Evolutionary conservation across 2,329 filamentous ascomycete genomes (phyloP).

Genomic region (Venturia aucupariae): DNA sequence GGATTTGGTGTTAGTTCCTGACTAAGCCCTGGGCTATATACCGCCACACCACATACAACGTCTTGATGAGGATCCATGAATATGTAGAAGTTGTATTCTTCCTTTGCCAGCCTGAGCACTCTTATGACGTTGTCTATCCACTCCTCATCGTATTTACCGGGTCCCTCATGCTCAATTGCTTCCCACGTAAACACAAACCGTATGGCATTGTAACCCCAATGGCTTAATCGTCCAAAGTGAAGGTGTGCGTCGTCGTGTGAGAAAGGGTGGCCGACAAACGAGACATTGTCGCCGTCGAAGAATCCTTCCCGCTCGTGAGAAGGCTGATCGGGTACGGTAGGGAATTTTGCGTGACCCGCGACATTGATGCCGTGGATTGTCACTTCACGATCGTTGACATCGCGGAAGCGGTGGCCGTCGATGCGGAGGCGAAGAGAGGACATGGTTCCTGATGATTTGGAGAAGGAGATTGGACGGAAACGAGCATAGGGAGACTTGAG

Average conservation of each 20-base stretch:
- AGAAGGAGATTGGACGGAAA: background rate
- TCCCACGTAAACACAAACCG: constrained; percentile 98
- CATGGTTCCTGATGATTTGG: constrained; percentile 41
- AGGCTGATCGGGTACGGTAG: constrained; percentile 68
- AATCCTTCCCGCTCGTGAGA: constrained; percentile 72
- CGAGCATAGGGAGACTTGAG: background rate
- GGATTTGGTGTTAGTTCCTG: constrained; percentile 6
- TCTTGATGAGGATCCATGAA: constrained; percentile 99
- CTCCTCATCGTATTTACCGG: constrained; percentile 85
- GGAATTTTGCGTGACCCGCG: constrained; percentile 82
- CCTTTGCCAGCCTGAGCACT: constrained; percentile 69
- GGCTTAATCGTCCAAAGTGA: constrained; percentile 78
- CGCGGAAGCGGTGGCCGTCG: constrained; percentile 77
- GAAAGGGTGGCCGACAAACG: constrained; percentile 82
- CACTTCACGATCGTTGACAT: constrained; percentile 72
- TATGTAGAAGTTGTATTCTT: constrained; percentile 80
- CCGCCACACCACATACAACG: constrained; percentile 59
- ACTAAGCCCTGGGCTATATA: background rate
- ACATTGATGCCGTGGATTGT: constrained; percentile 90
- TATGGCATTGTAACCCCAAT: constrained; percentile 92
- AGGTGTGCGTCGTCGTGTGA: constrained; percentile 68
- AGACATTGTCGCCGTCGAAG: constrained; percentile 87
- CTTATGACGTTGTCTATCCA: constrained; percentile 89
- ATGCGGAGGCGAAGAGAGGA: constrained; percentile 68
- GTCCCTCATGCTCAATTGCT: constrained; percentile 87